These are phyloP conservation scores for Hanseniaspora pseudoguilliermondii DNA, from an alignment of 805 yeast genomes.

Conservation along the genomic window DNA sequence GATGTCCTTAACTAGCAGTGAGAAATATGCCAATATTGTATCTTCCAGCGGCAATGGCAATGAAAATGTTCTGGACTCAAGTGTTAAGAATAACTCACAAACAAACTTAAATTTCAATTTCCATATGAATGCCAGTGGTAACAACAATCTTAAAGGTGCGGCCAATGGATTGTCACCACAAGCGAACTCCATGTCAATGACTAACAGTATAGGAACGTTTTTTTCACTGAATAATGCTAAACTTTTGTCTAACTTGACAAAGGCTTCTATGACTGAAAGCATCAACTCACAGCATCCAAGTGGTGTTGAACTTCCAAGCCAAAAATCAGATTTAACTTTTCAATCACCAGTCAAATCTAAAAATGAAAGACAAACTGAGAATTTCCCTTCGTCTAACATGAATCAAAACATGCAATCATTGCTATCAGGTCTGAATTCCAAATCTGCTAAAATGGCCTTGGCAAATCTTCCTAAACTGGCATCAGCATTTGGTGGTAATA, in stretches of 20 bases:
- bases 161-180: conserved; percentile 13
- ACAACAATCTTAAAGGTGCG: not conserved
- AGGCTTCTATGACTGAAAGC: not conserved
- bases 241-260: conserved; percentile 6
- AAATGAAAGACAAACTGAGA: not conserved
- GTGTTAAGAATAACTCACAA: conserved; percentile 1
- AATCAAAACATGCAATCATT: not conserved
- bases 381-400: not conserved
- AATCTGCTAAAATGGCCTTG: not conserved
- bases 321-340: not conserved
- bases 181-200: conserved; percentile 20
- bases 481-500: conserved; percentile 7
- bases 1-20: conserved; percentile 24
- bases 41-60: conserved; percentile 13
- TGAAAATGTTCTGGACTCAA: conserved; percentile 5
- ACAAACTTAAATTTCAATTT: not conserved
- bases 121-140: not conserved
- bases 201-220: conserved; percentile 22
- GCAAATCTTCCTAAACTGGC: conserved; percentile 6
- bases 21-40: conserved; percentile 20
- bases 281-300: not conserved
- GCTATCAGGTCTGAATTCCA: not conserved
- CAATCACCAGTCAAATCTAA: not conserved
- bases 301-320: not conserved
- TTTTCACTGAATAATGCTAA: conserved; percentile 17